Conservation (phyloP, 192 early-diverging fungal genomes). For the Backusella psychrophila region DNA sequence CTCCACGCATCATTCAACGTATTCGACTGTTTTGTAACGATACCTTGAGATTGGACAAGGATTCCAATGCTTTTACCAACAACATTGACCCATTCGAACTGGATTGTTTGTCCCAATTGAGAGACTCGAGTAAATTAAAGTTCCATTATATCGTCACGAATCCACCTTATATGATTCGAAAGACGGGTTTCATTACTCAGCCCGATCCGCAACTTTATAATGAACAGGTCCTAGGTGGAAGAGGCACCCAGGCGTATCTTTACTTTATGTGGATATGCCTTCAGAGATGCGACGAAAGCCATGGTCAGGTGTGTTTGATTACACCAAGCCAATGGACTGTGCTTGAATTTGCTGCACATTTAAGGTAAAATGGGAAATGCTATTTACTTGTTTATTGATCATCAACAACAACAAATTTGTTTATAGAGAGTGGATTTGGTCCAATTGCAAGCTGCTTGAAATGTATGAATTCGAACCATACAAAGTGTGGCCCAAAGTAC, state of each 20-base stretch:
- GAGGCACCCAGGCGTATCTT: constrained; percentile 55
- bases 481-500: constrained; percentile 60
- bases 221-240: constrained; percentile 38
- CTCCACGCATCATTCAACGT: constrained; percentile 25
- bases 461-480: constrained; percentile 58
- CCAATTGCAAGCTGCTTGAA: constrained; percentile 46
- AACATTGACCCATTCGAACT: constrained; percentile 37
- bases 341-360: constrained; percentile 51
- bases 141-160: constrained; percentile 61
- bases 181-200: constrained; percentile 50
- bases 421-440: constrained; percentile 51
- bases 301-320: constrained; percentile 52
- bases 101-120: constrained; percentile 33
- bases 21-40: constrained; percentile 54
- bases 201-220: constrained; percentile 52
- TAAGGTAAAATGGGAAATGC: constrained; percentile 35
- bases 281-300: constrained; percentile 41
- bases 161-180: constrained; percentile 61
- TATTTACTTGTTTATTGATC: no score
- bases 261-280: constrained; percentile 61
- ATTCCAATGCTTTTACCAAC: constrained; percentile 1
- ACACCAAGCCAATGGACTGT: constrained; percentile 63
- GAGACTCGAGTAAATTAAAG: constrained; percentile 39
- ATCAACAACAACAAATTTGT: not conserved
- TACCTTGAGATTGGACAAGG: constrained; percentile 40